Conservation (phyloP, 1,139 yeast species). For the Suhomyces atakaporum region DNA sequence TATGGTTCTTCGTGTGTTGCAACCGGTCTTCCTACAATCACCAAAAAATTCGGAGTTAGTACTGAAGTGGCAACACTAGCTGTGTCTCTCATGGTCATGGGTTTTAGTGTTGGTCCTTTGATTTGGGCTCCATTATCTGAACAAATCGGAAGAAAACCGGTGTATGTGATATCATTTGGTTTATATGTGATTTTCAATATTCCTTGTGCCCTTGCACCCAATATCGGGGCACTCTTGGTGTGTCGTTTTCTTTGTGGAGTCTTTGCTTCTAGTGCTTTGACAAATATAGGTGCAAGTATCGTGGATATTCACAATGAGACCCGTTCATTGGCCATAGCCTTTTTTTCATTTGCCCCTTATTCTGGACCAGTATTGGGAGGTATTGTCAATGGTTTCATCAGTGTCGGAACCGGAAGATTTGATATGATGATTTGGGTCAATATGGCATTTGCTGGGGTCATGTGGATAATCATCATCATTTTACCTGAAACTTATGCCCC, state of each 20-base stretch:
- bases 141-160: constrained; percentile 82
- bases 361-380: constrained; percentile 93
- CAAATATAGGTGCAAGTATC: constrained; percentile 86
- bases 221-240: constrained; percentile 76
- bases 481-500: constrained; percentile 94
- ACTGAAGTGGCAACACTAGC: constrained; percentile 76
- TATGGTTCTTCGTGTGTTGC: constrained; percentile 88
- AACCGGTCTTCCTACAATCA: constrained; percentile 73
- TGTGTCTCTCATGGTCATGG: constrained; percentile 85
- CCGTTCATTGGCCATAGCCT: constrained; percentile 87
- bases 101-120: constrained; percentile 85
- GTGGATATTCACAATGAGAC: constrained; percentile 82
- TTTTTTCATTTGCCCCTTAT: constrained; percentile 89
- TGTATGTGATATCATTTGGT: constrained; percentile 73
- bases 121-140: constrained; percentile 91
- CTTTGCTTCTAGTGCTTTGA: constrained; percentile 78
- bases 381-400: constrained; percentile 83
- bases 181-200: constrained; percentile 78
- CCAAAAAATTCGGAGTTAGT: constrained; percentile 65
- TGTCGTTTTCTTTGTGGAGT: constrained; percentile 89
- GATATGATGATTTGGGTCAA: constrained; percentile 85
- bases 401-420: constrained; percentile 64
- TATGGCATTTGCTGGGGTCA: constrained; percentile 85
- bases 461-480: constrained; percentile 63
- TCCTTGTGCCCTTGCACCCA: constrained; percentile 86